Evolutionary conservation across 441 rosid species (phyloP).

Genomic region (Melianthus villosus): DNA sequence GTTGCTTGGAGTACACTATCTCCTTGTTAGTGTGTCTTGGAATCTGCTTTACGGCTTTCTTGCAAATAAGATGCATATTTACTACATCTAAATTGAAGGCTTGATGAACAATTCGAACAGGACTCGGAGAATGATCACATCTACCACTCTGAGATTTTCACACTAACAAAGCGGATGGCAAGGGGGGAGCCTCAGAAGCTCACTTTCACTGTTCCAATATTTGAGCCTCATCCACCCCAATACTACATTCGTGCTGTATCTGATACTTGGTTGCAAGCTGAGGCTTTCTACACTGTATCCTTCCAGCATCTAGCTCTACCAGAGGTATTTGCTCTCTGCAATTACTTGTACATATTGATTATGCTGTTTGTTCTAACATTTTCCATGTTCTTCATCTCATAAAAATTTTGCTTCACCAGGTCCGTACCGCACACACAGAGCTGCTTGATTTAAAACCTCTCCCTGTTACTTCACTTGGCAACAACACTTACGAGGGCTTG

Average conservation of each 20-base stretch:
- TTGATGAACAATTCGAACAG: conserved; percentile 23
- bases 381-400: too few relatives aligned
- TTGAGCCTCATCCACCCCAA: conserved; percentile 99
- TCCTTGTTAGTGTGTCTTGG: too few relatives aligned
- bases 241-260: conserved; percentile 93
- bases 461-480: conserved; percentile 76
- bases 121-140: conserved; percentile 97
- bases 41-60: too few relatives aligned
- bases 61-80: conserved; percentile 2
- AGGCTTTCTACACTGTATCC: conserved; percentile 81
- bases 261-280: conserved; percentile 97
- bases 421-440: conserved; percentile 74
- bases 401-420: conserved; percentile 31
- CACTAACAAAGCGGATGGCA: conserved; percentile 79
- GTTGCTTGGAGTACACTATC: too few relatives aligned
- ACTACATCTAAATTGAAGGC: conserved; percentile 5
- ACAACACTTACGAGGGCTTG: conserved; percentile 47
- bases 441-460: conserved; percentile 93
- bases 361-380: too few relatives aligned
- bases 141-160: conserved; percentile 91
- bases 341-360: too few relatives aligned
- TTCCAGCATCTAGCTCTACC: conserved; percentile 84
- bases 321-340: conserved; percentile 33
- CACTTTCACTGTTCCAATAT: conserved; percentile 91
- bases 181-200: conserved; percentile 85